Base-by-base conservation (phyloP, 1,139 yeast species). In the Saccharomycopsis crataegensis region DNA sequence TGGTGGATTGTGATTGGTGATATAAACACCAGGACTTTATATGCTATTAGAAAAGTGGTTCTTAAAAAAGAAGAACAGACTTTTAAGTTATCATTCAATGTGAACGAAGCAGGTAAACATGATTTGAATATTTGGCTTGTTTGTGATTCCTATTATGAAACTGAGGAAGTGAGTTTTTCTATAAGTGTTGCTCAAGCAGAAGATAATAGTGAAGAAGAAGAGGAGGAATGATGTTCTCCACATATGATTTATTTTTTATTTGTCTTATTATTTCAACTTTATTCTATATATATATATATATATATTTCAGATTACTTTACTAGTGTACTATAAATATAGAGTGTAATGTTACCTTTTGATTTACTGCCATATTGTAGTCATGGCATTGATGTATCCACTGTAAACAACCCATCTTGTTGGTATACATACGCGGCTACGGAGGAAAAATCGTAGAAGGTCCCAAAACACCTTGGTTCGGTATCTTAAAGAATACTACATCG, bases 1-100 rank as follows among this genome's bases (percentile, higher is more conserved):
- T 93, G 97, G 96, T 85, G 93, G 93, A 66, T 93, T 33, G 84
- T 91, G 8, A 69, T 91, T 48, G 98, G 98, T 11, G 86, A 86
- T 59, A 64, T 77, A 0, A 63, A 69, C 1, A 70, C 77, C 1
- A 79, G 77, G 57, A 86, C 84, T 61, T 68, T 93, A 34, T 85
- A 82, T 61, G 93, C 90, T 0, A 82, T 90, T 57, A 86, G 85
- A 64, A 84, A 84, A 64, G 75, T 86, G 1, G 68, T 78, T 0
- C 69, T 89, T 2, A 64, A 72, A 12, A 74, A 79, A 58, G 82
- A 83, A 54, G 64, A 68, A 1, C 88, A 83, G 62, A 63, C 69
- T 3, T 72, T 84, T 17, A 71, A 70, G 8, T 62, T 93, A 51
- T 78, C 77, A 33, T 78, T 87, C 59, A 72, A 80, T 0, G 65